These are phyloP conservation scores for Arabidopsis arenosa DNA, from an alignment of 345 rosid genomes.

Conservation along the genomic window DNA sequence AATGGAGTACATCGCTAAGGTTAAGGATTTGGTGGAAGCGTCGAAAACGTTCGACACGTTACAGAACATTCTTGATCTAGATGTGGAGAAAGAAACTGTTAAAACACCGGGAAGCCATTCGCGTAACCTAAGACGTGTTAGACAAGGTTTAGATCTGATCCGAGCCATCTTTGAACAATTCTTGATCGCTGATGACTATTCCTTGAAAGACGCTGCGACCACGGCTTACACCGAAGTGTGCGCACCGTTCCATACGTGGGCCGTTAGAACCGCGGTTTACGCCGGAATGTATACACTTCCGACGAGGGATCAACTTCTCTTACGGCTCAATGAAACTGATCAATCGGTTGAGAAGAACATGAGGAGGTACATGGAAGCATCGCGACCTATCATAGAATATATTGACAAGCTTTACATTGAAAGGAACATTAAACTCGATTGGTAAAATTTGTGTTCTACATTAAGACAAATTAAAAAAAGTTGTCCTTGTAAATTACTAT, in stretches of 20 bases:
- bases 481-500: conserved; percentile 29
- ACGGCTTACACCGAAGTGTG: conserved; percentile 85
- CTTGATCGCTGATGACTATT: conserved; percentile 58
- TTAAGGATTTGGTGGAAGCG: conserved; percentile 70
- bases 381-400: conserved; percentile 65
- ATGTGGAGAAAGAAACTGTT: conserved; percentile 72
- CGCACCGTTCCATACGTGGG: conserved; percentile 91
- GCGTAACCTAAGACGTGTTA: conserved; percentile 79
- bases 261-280: conserved; percentile 83
- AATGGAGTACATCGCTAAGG: conserved; percentile 80
- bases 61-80: conserved; percentile 62
- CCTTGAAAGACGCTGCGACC: conserved; percentile 83
- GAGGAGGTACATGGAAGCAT: conserved; percentile 72
- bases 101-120: conserved; percentile 82
- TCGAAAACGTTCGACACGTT: conserved; percentile 60
- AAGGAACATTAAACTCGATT: conserved; percentile 76
- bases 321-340: conserved; percentile 80
- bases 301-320: conserved; percentile 71
- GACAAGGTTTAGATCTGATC: conserved; percentile 93
- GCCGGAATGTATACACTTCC: conserved; percentile 98
- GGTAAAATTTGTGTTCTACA: conserved; percentile 49
- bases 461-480: not conserved
- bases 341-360: conserved; percentile 78
- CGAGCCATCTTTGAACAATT: conserved; percentile 80
- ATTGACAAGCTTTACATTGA: conserved; percentile 74